Evolutionary conservation across 176 grass and related monocot genomes (phyloP).

Genomic region (Cymbopogon citratus): DNA sequence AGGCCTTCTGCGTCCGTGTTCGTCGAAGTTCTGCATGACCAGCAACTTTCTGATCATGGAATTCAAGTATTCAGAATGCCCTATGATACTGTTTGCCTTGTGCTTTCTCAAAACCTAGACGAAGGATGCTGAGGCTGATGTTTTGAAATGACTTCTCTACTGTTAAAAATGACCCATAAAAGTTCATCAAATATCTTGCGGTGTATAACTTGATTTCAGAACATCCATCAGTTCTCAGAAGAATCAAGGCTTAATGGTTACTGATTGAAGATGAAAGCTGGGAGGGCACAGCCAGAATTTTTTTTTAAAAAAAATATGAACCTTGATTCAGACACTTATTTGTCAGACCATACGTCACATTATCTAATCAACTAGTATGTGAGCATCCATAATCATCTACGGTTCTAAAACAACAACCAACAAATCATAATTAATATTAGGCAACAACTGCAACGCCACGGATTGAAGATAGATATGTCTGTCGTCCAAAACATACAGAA

Average conservation of each 20-base stretch:
- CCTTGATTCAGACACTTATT: not conserved
- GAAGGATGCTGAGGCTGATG: not conserved
- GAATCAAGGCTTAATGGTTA: not conserved
- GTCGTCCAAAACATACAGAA: conserved; percentile 24
- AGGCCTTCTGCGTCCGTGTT: not conserved
- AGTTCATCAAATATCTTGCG: not conserved
- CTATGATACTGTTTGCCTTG: not conserved
- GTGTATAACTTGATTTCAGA: not conserved
- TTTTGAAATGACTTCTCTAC: not conserved
- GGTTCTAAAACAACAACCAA: too few relatives aligned
- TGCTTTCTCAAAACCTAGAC: not conserved
- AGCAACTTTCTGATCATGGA: not conserved
- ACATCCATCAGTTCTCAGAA: not conserved
- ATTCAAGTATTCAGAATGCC: not conserved
- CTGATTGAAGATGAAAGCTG: not conserved
- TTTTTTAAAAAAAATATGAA: too few relatives aligned
- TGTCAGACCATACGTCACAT: not conserved
- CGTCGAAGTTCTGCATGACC: not conserved
- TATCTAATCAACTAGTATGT: too few relatives aligned
- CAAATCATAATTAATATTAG: not conserved
- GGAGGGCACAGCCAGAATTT: not conserved
- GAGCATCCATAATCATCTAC: too few relatives aligned
- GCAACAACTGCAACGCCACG: not conserved
- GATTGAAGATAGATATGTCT: conserved; percentile 12
- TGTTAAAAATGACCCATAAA: too few relatives aligned